Percentiles rank a stretch among this genome's conserved stretches.
phyloP scores from a whole-genome alignment of 345 rosid genomes.

The Dipteronia sinensis region DNA sequence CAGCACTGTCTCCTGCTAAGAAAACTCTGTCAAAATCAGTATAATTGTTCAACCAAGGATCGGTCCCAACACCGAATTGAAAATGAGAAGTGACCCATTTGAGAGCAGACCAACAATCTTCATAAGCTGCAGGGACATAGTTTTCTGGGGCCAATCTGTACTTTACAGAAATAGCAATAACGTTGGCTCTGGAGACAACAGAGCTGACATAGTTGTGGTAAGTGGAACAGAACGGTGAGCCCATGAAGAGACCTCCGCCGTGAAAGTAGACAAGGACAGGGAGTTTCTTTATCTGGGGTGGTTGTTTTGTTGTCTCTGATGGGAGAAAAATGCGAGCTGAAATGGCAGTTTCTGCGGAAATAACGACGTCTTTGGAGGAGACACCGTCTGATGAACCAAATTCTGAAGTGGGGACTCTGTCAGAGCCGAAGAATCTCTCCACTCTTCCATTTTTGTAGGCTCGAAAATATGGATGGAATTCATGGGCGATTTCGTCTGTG shows the following conservation, averaged over 20 bases:
- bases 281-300: constrained; percentile 24
- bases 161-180: constrained; percentile 34
- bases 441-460: constrained; percentile 34
- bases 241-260: constrained; percentile 40
- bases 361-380: constrained; percentile 33
- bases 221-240: constrained; percentile 21
- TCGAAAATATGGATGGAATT: constrained; percentile 23
- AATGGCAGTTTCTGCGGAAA: constrained; percentile 22
- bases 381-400: constrained; percentile 26
- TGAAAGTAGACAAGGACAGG: constrained; percentile 46
- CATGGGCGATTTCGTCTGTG: constrained; percentile 14
- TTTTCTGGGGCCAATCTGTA: constrained; percentile 46
- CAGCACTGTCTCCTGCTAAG: constrained; percentile 45
- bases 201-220: constrained; percentile 27
- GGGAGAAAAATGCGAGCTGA: constrained; percentile 40
- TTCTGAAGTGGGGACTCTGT: constrained; percentile 23
- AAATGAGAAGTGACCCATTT: constrained; percentile 42
- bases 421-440: constrained; percentile 36
- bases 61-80: constrained; percentile 23
- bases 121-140: constrained; percentile 35
- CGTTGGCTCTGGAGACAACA: constrained; percentile 28
- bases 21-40: constrained; percentile 35
- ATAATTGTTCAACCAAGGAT: constrained; percentile 35
- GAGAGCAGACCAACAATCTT: constrained; percentile 48
- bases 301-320: not conserved